These are phyloP conservation scores for Lactarius trivialis DNA, from an alignment of 768 basidiomycete species.

Conservation along the genomic window DNA sequence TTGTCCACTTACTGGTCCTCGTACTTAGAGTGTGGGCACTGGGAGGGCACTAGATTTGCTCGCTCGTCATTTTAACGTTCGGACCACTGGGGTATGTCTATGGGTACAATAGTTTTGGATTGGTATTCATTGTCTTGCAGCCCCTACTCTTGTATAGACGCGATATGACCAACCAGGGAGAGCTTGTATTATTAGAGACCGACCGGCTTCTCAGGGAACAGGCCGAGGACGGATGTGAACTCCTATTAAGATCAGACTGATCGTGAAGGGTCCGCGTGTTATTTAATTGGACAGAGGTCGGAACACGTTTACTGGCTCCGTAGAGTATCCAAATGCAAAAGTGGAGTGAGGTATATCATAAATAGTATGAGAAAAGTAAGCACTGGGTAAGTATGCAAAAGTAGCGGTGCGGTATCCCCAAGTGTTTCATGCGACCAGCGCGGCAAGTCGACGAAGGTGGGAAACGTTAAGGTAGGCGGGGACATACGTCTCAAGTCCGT, in stretches of 20 bases:
- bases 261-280: background rate
- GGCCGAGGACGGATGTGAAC: slow-evolving; percentile 44
- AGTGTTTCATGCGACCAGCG: slow-evolving; percentile 60
- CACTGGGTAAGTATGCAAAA: slow-evolving; percentile 14
- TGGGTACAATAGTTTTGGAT: slow-evolving; percentile 26
- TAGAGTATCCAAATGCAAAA: background rate
- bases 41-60: slow-evolving; percentile 60
- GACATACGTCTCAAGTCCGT: slow-evolving; percentile 93
- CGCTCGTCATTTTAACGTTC: slow-evolving; percentile 34
- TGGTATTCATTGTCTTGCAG: slow-evolving; percentile 29
- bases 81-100: slow-evolving; percentile 16
- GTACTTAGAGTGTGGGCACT: slow-evolving; percentile 41
- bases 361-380: slow-evolving; percentile 12
- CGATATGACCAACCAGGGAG: slow-evolving; percentile 26
- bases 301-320: background rate
- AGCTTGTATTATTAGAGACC: slow-evolving; percentile 37
- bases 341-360: slow-evolving; percentile 15
- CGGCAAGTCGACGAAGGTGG: slow-evolving; percentile 80
- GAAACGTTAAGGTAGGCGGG: slow-evolving; percentile 88
- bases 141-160: slow-evolving; percentile 34
- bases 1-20: background rate
- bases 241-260: slow-evolving; percentile 11
- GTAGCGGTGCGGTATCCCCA: background rate
- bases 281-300: background rate
- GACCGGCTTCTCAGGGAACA: slow-evolving; percentile 44